Conservation (phyloP, 495 filamentous ascomycete species). For the Aspergillus bridgeri region DNA sequence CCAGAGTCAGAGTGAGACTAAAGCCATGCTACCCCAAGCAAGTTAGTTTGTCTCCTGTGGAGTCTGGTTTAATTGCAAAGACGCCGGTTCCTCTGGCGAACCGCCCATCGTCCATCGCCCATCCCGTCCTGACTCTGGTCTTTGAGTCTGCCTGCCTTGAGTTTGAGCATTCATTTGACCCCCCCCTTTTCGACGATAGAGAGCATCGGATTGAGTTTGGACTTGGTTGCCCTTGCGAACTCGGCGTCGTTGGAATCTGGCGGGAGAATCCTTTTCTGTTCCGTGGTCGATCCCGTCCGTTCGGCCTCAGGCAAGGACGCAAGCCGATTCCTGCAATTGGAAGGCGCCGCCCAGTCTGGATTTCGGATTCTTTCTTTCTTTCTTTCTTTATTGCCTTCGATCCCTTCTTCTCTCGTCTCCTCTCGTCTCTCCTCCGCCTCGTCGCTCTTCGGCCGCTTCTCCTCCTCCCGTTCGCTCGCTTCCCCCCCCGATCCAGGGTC, state of each 20-base stretch:
- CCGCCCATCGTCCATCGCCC: conserved; percentile 7
- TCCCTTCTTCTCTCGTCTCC: background rate
- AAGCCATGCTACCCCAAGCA: background rate
- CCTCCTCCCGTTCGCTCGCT: conserved; percentile 5
- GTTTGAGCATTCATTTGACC: no score
- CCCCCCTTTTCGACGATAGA: conserved; percentile 3
- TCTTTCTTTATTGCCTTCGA: no score
- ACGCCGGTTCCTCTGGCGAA: conserved; percentile 10
- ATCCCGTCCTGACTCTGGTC: conserved; percentile 3
- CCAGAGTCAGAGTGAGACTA: background rate
- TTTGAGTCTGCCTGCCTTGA: background rate
- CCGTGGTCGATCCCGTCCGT: background rate
- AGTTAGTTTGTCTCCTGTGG: conserved; percentile 10
- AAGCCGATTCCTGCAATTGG: background rate
- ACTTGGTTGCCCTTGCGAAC: no score
- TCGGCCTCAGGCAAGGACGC: background rate
- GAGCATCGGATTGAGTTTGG: background rate
- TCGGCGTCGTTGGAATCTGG: background rate
- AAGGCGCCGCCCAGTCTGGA: background rate
- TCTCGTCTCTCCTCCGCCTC: background rate
- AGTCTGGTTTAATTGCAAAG: conserved; percentile 18
- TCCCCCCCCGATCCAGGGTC: background rate
- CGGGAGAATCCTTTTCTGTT: background rate
- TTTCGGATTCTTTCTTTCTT: no score
- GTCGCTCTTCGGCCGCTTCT: no score